phyloP scores from a whole-genome alignment of 106 monocot species.

The Allium cepa region DNA sequence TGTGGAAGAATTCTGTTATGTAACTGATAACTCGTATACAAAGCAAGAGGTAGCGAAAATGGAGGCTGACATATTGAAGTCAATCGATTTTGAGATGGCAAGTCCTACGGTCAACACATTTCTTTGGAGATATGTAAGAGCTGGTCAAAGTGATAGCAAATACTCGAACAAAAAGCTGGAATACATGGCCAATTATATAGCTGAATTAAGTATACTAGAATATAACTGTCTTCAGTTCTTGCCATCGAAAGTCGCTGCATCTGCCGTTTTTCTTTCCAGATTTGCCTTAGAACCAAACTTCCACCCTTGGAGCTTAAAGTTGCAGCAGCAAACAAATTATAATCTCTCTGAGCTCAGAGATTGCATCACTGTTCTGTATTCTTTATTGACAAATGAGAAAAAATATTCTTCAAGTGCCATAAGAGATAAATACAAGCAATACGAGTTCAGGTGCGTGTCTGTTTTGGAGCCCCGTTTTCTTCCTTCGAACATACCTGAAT shows the following conservation, averaged over 20 bases:
- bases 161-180: slow-evolving; percentile 24
- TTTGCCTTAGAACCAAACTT: slow-evolving; percentile 26
- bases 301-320: slow-evolving; percentile 33
- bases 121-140: slow-evolving; percentile 30
- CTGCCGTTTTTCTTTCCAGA: slow-evolving; percentile 61
- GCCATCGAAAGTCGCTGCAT: slow-evolving; percentile 54
- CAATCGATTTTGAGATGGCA: slow-evolving; percentile 85
- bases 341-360: slow-evolving; percentile 36
- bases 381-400: slow-evolving; percentile 35
- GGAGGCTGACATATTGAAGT: slow-evolving; percentile 44
- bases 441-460: slow-evolving; percentile 44
- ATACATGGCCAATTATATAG: slow-evolving; percentile 53
- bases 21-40: slow-evolving; percentile 64
- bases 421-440: slow-evolving; percentile 57
- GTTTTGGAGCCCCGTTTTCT: neutral
- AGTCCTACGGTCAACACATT: slow-evolving; percentile 75
- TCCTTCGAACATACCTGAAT: slow-evolving; percentile 17
- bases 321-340: slow-evolving; percentile 27
- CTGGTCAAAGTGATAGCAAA: slow-evolving; percentile 16
- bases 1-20: slow-evolving; percentile 71
- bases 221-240: slow-evolving; percentile 45
- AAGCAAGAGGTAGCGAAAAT: slow-evolving; percentile 54
- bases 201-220: slow-evolving; percentile 53
- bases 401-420: slow-evolving; percentile 18
- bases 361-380: slow-evolving; percentile 5